Conservation (phyloP, 129 eudicot species). For the Tagetes patula region DNA sequence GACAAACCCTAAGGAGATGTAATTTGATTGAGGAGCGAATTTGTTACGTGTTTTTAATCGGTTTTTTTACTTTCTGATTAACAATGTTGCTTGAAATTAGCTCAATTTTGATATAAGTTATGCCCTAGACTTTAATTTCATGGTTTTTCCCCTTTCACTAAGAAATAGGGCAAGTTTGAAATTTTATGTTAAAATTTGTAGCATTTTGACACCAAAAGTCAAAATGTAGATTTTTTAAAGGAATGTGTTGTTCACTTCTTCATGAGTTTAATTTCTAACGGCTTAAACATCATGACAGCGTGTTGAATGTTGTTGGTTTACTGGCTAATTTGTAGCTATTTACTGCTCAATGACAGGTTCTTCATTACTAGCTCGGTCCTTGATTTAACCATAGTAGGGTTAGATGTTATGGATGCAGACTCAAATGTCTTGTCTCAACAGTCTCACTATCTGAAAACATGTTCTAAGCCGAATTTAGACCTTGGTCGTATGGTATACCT, state of each 20-base stretch:
- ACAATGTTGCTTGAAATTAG: neutral
- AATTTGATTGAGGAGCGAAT: neutral
- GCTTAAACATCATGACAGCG: neutral
- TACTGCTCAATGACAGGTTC: slow-evolving; percentile 51
- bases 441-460: slow-evolving; percentile 68
- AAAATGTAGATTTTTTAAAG: neutral
- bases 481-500: slow-evolving; percentile 78
- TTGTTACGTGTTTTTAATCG: neutral
- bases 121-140: slow-evolving; percentile 10
- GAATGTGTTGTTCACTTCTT: neutral
- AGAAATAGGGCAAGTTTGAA: neutral
- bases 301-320: neutral
- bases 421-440: slow-evolving; percentile 49
- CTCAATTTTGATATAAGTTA: slow-evolving; percentile 11
- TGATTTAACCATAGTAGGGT: slow-evolving; percentile 87
- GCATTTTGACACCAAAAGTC: neutral
- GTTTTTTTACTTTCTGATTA: neutral
- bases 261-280: neutral
- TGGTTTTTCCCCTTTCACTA: neutral
- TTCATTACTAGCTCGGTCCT: slow-evolving; percentile 91
- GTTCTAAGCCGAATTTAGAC: slow-evolving; percentile 70
- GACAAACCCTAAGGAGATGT: slow-evolving; percentile 21
- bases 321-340: neutral
- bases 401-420: slow-evolving; percentile 72
- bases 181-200: neutral